phyloP scores from a whole-genome alignment of 352 stramenopile species.

The Pythium periplocum region DNA sequence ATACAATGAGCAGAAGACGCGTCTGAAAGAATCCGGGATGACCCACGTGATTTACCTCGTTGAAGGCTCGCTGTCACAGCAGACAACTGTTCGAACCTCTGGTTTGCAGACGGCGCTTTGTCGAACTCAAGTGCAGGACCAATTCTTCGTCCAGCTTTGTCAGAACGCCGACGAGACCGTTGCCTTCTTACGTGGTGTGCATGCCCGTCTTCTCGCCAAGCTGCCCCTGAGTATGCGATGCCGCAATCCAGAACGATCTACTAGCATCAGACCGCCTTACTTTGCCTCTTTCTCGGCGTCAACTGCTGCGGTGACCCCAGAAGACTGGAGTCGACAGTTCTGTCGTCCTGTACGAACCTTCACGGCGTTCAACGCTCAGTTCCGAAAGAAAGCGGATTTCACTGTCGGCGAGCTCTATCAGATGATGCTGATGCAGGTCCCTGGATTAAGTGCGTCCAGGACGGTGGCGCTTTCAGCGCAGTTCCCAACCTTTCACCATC shows the following conservation, averaged over 20 bases:
- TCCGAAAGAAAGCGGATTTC: conserved; percentile 73
- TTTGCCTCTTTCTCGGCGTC: conserved; percentile 9
- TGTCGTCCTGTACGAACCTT: conserved; percentile 46
- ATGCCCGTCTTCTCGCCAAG: conserved; percentile 51
- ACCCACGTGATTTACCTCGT: conserved; percentile 83
- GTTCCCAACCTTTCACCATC: conserved; percentile 48
- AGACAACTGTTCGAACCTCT: conserved; percentile 54
- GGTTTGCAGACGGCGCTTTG: conserved; percentile 70
- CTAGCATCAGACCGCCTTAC: background rate
- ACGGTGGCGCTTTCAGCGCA: conserved; percentile 30
- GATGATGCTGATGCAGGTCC: conserved; percentile 80
- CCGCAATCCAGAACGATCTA: conserved; percentile 25
- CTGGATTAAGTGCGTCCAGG: conserved; percentile 50
- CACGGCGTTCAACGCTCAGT: conserved; percentile 60
- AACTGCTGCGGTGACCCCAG: conserved; percentile 9
- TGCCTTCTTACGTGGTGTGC: conserved; percentile 57
- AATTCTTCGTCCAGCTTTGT: conserved; percentile 80
- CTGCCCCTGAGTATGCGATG: conserved; percentile 33
- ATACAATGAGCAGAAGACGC: conserved; percentile 78
- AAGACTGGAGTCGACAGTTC: conserved; percentile 26
- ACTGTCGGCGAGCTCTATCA: conserved; percentile 71
- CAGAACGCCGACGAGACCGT: conserved; percentile 77
- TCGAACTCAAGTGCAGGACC: conserved; percentile 74
- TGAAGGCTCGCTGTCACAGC: conserved; percentile 70
- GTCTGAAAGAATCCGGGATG: conserved; percentile 53